Conservation (phyloP, 2,329 filamentous ascomycete genomes). For the Cercospora sp. region DNA sequence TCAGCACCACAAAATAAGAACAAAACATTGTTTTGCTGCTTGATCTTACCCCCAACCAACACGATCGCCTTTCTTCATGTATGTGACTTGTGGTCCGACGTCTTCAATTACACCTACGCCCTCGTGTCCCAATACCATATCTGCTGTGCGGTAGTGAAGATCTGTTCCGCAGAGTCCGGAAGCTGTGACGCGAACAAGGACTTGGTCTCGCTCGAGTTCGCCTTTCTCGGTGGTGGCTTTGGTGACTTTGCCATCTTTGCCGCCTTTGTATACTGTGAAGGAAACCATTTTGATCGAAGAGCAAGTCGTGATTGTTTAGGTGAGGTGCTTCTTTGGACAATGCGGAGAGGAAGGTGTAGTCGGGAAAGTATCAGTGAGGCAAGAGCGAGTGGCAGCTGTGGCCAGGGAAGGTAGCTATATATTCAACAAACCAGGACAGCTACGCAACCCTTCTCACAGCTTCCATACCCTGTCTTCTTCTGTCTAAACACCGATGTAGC, state of each 20-base stretch:
- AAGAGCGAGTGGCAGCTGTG: neutral
- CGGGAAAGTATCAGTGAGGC: neutral
- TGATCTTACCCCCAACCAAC: constrained; percentile 50
- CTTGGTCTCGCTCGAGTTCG: constrained; percentile 55
- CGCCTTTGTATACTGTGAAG: constrained; percentile 67
- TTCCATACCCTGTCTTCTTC: neutral
- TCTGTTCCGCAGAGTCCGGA: constrained; percentile 67
- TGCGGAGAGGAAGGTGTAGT: neutral
- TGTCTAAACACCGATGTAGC: neutral
- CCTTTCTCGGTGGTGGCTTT: constrained; percentile 51
- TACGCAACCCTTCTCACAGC: neutral
- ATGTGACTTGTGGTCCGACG: constrained; percentile 48
- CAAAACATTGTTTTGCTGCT: neutral
- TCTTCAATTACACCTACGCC: constrained; percentile 55
- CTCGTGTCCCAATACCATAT: constrained; percentile 57
- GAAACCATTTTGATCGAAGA: constrained; percentile 34
- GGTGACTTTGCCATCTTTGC: constrained; percentile 57
- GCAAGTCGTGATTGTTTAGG: neutral
- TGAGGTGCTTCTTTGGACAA: neutral
- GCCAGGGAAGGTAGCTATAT: neutral
- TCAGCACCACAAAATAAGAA: neutral
- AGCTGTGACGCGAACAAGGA: constrained; percentile 64
- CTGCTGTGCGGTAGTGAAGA: constrained; percentile 38
- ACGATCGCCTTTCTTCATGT: constrained; percentile 54
- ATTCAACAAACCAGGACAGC: neutral